Percentiles rank a stretch among this genome's conserved stretches.
phyloP scores from a whole-genome alignment of 768 basidiomycete genomes.

The Russula sp. region DNA sequence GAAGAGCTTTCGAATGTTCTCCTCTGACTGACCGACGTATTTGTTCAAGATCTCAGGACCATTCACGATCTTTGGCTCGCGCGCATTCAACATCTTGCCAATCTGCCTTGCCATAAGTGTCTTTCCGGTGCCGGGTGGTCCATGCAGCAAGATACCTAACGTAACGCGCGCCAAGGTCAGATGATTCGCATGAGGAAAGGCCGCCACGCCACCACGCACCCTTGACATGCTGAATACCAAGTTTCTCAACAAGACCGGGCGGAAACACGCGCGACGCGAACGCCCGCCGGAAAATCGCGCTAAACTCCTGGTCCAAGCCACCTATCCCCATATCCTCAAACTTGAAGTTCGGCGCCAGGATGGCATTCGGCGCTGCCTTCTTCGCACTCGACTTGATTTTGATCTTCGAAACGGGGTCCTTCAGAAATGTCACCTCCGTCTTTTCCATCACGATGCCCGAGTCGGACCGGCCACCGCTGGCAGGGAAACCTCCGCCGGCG shows the following conservation, averaged over 20 bases:
- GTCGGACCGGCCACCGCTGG: conserved; percentile 28
- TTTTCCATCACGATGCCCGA: conserved; percentile 84
- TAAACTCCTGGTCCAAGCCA: conserved; percentile 92
- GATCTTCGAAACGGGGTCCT: conserved; percentile 75
- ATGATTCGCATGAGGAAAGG: not conserved
- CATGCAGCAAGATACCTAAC: conserved; percentile 86
- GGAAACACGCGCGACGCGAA: conserved; percentile 99
- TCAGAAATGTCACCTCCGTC: conserved; percentile 89
- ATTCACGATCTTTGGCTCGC: conserved; percentile 97
- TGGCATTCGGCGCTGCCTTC: conserved; percentile 92
- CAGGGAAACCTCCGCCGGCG: conserved; percentile 17
- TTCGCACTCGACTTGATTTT: conserved; percentile 91
- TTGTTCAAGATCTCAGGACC: conserved; percentile 98
- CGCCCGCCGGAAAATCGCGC: conserved; percentile 95
- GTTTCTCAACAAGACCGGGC: conserved; percentile 91
- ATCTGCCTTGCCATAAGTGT: conserved; percentile 98
- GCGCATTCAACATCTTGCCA: conserved; percentile 97
- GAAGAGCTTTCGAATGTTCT: conserved; percentile 96
- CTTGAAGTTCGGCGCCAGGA: conserved; percentile 97
- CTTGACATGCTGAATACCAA: conserved; percentile 98
- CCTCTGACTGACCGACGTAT: conserved; percentile 95
- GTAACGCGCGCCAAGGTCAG: not conserved
- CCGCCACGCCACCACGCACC: conserved; percentile 46
- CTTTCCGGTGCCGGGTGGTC: conserved; percentile 98
- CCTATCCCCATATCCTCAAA: conserved; percentile 99